Percentiles rank a stretch among this genome's conserved stretches.
These are phyloP conservation scores for Lolium perenne DNA, from an alignment of 176 grass and related monocot genomes.

Conservation along the genomic window DNA sequence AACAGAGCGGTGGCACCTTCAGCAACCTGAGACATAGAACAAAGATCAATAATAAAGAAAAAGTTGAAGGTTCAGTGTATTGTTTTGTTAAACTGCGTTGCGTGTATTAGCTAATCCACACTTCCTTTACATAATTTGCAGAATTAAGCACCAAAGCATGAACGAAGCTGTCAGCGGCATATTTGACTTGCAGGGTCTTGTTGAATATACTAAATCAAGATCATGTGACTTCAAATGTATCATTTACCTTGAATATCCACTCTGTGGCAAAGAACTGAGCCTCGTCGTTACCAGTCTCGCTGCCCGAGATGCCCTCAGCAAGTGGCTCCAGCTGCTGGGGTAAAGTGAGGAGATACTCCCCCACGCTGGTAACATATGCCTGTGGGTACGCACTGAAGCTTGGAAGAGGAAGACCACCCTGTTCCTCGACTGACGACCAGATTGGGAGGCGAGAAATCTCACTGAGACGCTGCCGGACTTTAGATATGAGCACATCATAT, in stretches of 20 bases:
- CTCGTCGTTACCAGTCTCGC: constrained; percentile 75
- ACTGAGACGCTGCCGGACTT: constrained; percentile 75
- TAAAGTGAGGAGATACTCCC: constrained; percentile 98
- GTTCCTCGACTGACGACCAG: constrained; percentile 92
- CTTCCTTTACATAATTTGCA: neutral
- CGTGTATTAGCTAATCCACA: too few relatives aligned
- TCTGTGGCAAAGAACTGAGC: constrained; percentile 97
- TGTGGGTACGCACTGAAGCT: constrained; percentile 98
- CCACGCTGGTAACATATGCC: constrained; percentile 86
- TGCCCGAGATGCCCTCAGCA: constrained; percentile 79
- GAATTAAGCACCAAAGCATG: neutral
- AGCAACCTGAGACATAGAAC: constrained; percentile 62
- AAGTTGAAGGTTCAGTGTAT: too few relatives aligned
- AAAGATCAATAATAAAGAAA: neutral
- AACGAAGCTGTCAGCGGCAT: neutral
- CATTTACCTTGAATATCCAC: constrained; percentile 99
- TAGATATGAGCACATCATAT: constrained; percentile 94
- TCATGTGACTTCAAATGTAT: neutral
- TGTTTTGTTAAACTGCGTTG: too few relatives aligned
- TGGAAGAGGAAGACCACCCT: constrained; percentile 83
- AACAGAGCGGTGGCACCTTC: constrained; percentile 89
- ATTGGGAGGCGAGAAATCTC: constrained; percentile 82
- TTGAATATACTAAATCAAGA: neutral
- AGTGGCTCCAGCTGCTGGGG: constrained; percentile 95
- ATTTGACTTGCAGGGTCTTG: neutral